phyloP scores from a whole-genome alignment of 83 land plant genomes.

The Picea engelmannii region DNA sequence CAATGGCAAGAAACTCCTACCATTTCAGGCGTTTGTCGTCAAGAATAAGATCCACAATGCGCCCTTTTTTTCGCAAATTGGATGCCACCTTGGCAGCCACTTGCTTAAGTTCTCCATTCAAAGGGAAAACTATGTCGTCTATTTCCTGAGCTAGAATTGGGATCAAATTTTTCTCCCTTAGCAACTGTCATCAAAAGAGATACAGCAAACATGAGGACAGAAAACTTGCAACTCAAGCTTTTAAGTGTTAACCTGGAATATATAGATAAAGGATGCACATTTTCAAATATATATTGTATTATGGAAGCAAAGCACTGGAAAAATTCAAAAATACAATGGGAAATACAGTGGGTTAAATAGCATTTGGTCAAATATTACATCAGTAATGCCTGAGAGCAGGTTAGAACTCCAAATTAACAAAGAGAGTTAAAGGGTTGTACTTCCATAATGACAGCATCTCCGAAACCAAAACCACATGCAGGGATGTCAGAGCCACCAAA shows the following conservation, averaged over 20 bases:
- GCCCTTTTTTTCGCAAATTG: conserved; percentile 63
- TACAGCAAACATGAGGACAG: neutral
- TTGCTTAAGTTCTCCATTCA: conserved; percentile 71
- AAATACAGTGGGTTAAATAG: neutral
- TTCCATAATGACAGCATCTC: conserved; percentile 97
- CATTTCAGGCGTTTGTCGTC: conserved; percentile 83
- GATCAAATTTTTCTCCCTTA: conserved; percentile 75
- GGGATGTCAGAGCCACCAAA: conserved; percentile 83
- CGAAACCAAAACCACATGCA: conserved; percentile 97
- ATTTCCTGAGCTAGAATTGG: conserved; percentile 63
- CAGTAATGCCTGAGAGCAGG: neutral
- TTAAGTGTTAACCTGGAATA: neutral
- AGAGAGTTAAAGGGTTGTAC: conserved; percentile 33
- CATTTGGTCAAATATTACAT: neutral
- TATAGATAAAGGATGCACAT: neutral
- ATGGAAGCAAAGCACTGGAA: neutral
- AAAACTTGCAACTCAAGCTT: neutral
- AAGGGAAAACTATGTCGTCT: conserved; percentile 75
- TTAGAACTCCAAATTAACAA: neutral
- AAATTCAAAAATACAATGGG: neutral
- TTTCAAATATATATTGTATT: neutral
- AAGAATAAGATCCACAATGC: conserved; percentile 79
- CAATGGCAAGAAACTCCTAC: conserved; percentile 31
- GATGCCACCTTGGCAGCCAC: conserved; percentile 77
- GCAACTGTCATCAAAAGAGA: conserved; percentile 50